Evolutionary conservation across 2,329 filamentous ascomycete genomes (phyloP).

Genomic region (Cadophora gregata): DNA sequence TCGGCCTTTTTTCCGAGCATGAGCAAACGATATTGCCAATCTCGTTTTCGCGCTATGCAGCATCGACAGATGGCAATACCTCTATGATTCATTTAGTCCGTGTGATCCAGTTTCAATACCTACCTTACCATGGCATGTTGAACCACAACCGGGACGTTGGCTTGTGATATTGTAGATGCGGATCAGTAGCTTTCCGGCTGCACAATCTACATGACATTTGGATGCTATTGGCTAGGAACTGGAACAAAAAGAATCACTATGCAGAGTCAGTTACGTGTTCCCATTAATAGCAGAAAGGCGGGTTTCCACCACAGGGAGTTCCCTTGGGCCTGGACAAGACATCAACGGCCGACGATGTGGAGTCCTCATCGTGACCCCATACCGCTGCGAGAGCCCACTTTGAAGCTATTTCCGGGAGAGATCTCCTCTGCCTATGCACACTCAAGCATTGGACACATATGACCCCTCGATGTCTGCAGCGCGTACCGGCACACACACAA

Average conservation of each 20-base stretch:
- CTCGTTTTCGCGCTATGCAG: neutral
- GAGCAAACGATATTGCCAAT: neutral
- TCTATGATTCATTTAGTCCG: neutral
- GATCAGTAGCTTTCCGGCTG: neutral
- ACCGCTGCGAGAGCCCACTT: neutral
- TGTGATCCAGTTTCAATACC: neutral
- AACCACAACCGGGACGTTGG: neutral
- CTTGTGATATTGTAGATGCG: neutral
- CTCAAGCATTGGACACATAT: neutral
- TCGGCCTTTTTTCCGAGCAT: neutral
- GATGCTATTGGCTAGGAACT: neutral
- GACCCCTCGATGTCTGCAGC: neutral
- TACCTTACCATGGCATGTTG: neutral
- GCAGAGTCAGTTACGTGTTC: neutral
- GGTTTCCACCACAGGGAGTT: neutral
- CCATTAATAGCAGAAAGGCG: neutral
- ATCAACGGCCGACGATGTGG: neutral
- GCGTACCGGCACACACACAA: constrained; percentile 15
- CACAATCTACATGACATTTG: neutral
- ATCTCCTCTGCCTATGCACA: neutral
- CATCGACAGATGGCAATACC: neutral
- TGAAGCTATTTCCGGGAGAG: constrained; percentile 9
- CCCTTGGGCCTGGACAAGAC: neutral
- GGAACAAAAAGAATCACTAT: neutral
- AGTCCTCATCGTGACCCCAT: neutral